Evolutionary conservation across 495 filamentous ascomycete genomes (phyloP), one percentile per base, ranked within the genome.

Genomic region (Poronia punctata): DNA sequence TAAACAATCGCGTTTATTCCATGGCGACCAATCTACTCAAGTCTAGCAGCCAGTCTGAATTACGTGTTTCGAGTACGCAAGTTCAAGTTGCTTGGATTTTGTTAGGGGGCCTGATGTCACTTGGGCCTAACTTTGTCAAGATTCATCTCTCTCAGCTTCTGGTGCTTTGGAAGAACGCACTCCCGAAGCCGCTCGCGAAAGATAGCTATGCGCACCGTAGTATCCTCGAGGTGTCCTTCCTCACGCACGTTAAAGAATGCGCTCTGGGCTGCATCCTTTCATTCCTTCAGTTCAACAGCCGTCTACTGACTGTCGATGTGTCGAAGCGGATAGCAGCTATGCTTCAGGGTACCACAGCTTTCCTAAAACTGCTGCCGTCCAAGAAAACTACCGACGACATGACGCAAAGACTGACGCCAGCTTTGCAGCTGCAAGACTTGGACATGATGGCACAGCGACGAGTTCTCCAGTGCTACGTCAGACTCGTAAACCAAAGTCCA

Each of bases 11-110:
- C 11, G 84, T 96, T 27, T 73, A 97, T 43, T 83, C 86, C 10
- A 86, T 95, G 62, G 88, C 92, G 14, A 97, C 87, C 4, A 84
- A 85, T 24, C 70, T 99, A 8, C 75, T 99, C 28, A 99, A 99
- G 59, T 88, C 82, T 0, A 96, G 89, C 61, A 82, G 88, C 21
- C 86, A 83, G 50, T 89, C 86, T 8, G 90, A 99, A 49, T 72
- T 99, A 38, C 82, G 93, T 30, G 81, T 90, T 32, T 90, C 90
- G 12, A 84, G 84, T 50, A 94, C 87, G 11, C 92, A 99, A 55
- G 88, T 99, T 24, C 92, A 99, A 51, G 88, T 97, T 4, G 90
- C 92, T 14, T 99, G 92, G 92, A 94, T 94, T 29, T 62, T 99
- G 37, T 93, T 99, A 40, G 92, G 92, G 23, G 92, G 92, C 0